These are phyloP conservation scores for Sambucus nigra DNA, from an alignment of 129 eudicot species.

Conservation along the genomic window DNA sequence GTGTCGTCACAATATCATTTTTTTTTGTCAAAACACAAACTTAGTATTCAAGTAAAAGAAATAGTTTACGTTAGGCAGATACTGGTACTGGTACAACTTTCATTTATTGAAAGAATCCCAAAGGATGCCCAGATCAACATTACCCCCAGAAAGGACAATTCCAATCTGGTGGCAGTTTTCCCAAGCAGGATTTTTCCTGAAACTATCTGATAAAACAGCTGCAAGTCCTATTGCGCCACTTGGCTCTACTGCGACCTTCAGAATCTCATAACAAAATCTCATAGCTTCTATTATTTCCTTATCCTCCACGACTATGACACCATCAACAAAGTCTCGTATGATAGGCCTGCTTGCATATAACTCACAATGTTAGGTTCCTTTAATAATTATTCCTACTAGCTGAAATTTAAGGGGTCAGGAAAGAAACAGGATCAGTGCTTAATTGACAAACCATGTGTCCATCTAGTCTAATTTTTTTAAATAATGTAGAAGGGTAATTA, in stretches of 20 bases:
- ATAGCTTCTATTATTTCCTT: slow-evolving; percentile 72
- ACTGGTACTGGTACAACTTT: slow-evolving; percentile 1
- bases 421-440: background rate
- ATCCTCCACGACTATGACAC: slow-evolving; percentile 67
- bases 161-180: slow-evolving; percentile 60
- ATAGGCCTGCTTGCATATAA: slow-evolving; percentile 55
- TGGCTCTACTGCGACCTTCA: slow-evolving; percentile 87
- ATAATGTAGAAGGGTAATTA: slow-evolving; percentile 10
- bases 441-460: too few relatives aligned
- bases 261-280: slow-evolving; percentile 74
- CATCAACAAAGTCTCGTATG: slow-evolving; percentile 88
- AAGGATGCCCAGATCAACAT: slow-evolving; percentile 72
- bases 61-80: background rate
- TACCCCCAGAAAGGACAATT: slow-evolving; percentile 84
- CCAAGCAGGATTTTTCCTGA: slow-evolving; percentile 46
- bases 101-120: slow-evolving; percentile 45
- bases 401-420: background rate
- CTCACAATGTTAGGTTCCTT: background rate
- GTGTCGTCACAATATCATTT: too few relatives aligned
- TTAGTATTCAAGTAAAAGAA: too few relatives aligned
- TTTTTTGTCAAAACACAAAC: too few relatives aligned
- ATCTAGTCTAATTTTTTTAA: too few relatives aligned
- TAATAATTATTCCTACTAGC: background rate
- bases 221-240: slow-evolving; percentile 99
- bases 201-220: slow-evolving; percentile 61